Evolutionary conservation across 108 stramenopile species (phyloP).

Genomic region (Schizochytrium sp.): DNA sequence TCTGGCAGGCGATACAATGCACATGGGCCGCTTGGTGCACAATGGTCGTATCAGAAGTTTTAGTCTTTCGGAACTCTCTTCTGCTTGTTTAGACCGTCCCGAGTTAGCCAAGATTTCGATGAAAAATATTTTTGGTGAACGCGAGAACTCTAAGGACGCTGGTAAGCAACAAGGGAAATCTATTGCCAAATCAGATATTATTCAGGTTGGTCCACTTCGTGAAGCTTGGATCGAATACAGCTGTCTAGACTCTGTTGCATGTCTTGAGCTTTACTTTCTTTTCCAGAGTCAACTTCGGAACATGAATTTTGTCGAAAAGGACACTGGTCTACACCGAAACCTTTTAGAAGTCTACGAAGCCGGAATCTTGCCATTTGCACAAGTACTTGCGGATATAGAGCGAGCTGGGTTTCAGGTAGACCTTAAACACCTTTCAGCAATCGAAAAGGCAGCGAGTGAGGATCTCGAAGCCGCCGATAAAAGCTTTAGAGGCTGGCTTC

Average conservation of each 20-base stretch:
- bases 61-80: slow-evolving; percentile 86
- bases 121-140: slow-evolving; percentile 84
- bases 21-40: slow-evolving; percentile 97
- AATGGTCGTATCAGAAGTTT: slow-evolving; percentile 77
- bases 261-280: not conserved
- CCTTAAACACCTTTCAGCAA: slow-evolving; percentile 86
- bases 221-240: slow-evolving; percentile 79
- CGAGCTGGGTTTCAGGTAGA: slow-evolving; percentile 91
- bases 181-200: slow-evolving; percentile 85
- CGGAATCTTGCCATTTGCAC: slow-evolving; percentile 91
- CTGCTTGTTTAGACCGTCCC: slow-evolving; percentile 73
- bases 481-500: slow-evolving; percentile 85
- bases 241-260: slow-evolving; percentile 4
- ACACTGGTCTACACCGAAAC: slow-evolving; percentile 64
- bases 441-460: slow-evolving; percentile 83
- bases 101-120: slow-evolving; percentile 85
- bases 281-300: not conserved
- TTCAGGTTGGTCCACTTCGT: slow-evolving; percentile 86
- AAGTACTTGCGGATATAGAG: slow-evolving; percentile 97
- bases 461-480: slow-evolving; percentile 80
- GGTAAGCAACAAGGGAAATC: slow-evolving; percentile 81
- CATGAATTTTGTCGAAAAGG: not conserved
- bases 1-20: slow-evolving; percentile 97
- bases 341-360: slow-evolving; percentile 92
- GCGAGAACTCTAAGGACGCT: slow-evolving; percentile 87